These are phyloP conservation scores for Diddensiella transvaalensis DNA, from an alignment of 805 yeast species.

Conservation along the genomic window DNA sequence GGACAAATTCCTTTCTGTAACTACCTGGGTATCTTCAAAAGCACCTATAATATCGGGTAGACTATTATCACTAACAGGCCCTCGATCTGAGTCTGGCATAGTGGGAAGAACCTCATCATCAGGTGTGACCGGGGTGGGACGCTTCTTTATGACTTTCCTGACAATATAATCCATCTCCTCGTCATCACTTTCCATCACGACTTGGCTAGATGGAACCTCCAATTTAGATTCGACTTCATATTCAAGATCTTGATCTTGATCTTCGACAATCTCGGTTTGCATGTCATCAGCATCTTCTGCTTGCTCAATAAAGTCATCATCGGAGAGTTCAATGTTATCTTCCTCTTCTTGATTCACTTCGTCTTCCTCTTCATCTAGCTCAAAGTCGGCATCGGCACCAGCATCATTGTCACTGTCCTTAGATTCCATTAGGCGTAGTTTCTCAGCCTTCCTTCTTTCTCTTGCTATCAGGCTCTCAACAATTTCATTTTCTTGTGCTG, in stretches of 20 bases:
- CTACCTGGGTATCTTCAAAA: slow-evolving; percentile 13
- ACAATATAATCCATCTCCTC: slow-evolving; percentile 5
- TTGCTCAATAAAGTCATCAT: slow-evolving; percentile 2
- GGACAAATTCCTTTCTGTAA: not conserved
- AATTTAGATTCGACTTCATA: not conserved
- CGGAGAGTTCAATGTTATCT: slow-evolving; percentile 13
- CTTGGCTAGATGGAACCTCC: not conserved
- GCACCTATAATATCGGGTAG: slow-evolving; percentile 6
- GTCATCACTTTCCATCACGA: slow-evolving; percentile 4
- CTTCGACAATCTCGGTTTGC: no score
- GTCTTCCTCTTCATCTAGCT: slow-evolving; percentile 8
- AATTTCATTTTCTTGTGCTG: slow-evolving; percentile 18
- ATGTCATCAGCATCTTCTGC: slow-evolving; percentile 12
- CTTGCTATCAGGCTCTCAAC: slow-evolving; percentile 22
- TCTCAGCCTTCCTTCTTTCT: slow-evolving; percentile 23
- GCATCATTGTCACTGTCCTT: slow-evolving; percentile 5
- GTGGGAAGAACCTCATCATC: slow-evolving; percentile 13
- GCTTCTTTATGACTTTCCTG: not conserved
- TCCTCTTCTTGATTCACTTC: slow-evolving; percentile 13
- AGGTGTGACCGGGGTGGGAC: not conserved
- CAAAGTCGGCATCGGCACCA: slow-evolving; percentile 13
- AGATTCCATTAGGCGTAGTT: slow-evolving; percentile 16
- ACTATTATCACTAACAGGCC: not conserved
- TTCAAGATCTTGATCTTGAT: slow-evolving; percentile 6
- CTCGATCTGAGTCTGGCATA: no score